A percentile compares a stretch with the other conserved stretches of the same genome.
phyloP scores from a whole-genome alignment of 2,329 filamentous ascomycete species.

The Colletotrichum shisoi region DNA sequence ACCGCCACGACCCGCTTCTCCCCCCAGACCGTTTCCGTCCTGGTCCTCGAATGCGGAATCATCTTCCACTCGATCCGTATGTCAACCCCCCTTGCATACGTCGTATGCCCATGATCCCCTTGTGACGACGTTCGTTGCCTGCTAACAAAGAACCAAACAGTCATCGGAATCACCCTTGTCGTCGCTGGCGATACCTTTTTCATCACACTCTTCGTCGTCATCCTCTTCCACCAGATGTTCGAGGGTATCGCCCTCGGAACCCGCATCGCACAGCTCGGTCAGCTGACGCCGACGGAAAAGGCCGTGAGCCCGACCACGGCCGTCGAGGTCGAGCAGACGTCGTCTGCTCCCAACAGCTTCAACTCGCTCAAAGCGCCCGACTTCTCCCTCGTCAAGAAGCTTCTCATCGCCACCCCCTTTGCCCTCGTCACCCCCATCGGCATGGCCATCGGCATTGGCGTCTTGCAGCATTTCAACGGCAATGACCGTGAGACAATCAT shows the following conservation, averaged over 20 bases:
- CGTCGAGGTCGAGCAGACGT: constrained; percentile 43
- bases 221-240: constrained; percentile 81
- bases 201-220: constrained; percentile 68
- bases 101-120: not conserved
- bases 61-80: constrained; percentile 76
- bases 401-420: constrained; percentile 69
- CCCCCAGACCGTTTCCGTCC: constrained; percentile 65
- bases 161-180: constrained; percentile 71
- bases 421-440: constrained; percentile 77
- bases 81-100: constrained; percentile 42
- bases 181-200: constrained; percentile 66
- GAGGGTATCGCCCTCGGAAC: constrained; percentile 78
- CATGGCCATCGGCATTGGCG: constrained; percentile 81
- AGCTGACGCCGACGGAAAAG: constrained; percentile 28
- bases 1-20: constrained; percentile 43
- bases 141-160: constrained; percentile 47
- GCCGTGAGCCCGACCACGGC: not conserved
- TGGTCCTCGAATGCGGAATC: constrained; percentile 76
- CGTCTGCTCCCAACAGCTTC: constrained; percentile 28
- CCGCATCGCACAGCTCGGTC: constrained; percentile 69
- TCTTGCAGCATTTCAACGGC: constrained; percentile 74
- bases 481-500: constrained; percentile 73
- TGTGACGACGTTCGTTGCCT: not conserved
- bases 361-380: constrained; percentile 23
- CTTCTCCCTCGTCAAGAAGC: constrained; percentile 59